phyloP scores from a whole-genome alignment of 768 basidiomycete species.

The Pulveroboletus sp. region DNA sequence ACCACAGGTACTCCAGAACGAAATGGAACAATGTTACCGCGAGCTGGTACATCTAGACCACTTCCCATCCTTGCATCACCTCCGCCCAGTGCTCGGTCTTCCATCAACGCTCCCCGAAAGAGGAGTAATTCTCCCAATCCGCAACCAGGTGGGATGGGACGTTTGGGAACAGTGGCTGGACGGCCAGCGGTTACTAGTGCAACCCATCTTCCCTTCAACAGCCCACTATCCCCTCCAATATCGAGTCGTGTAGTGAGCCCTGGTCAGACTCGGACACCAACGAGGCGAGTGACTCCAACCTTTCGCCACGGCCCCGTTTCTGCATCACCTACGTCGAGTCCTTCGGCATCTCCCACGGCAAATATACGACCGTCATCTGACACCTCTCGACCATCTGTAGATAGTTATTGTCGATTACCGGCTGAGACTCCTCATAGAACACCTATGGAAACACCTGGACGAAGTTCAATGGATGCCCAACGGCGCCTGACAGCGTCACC shows the following conservation, averaged over 20 bases:
- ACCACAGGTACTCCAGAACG: slow-evolving; percentile 21
- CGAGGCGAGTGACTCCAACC: slow-evolving; percentile 37
- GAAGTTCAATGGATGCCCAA: slow-evolving; percentile 22
- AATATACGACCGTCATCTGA: slow-evolving; percentile 27
- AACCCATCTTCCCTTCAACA: slow-evolving; percentile 38
- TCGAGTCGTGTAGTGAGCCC: slow-evolving; percentile 39
- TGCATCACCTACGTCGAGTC: slow-evolving; percentile 42
- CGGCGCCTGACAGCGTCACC: slow-evolving; percentile 24
- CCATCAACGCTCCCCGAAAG: slow-evolving; percentile 34
- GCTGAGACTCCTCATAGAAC: slow-evolving; percentile 35
- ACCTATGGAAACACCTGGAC: slow-evolving; percentile 21
- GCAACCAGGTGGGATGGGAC: slow-evolving; percentile 34
- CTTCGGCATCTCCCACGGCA: slow-evolving; percentile 27
- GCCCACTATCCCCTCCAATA: slow-evolving; percentile 37
- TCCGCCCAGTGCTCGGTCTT: slow-evolving; percentile 24
- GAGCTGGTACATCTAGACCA: slow-evolving; percentile 31
- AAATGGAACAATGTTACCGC: slow-evolving; percentile 29
- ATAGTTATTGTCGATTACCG: slow-evolving; percentile 35
- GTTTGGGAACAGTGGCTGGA: slow-evolving; percentile 32
- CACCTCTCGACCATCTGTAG: slow-evolving; percentile 22
- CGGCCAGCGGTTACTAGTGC: slow-evolving; percentile 36
- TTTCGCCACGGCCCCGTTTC: slow-evolving; percentile 42
- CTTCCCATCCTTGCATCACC: slow-evolving; percentile 29
- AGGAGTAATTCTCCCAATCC: slow-evolving; percentile 46
- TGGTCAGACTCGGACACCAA: slow-evolving; percentile 39